Percentiles rank a stretch among this genome's conserved stretches.
These are phyloP conservation scores for Aspergillus leporis DNA, from an alignment of 495 filamentous ascomycete species.

Conservation along the genomic window DNA sequence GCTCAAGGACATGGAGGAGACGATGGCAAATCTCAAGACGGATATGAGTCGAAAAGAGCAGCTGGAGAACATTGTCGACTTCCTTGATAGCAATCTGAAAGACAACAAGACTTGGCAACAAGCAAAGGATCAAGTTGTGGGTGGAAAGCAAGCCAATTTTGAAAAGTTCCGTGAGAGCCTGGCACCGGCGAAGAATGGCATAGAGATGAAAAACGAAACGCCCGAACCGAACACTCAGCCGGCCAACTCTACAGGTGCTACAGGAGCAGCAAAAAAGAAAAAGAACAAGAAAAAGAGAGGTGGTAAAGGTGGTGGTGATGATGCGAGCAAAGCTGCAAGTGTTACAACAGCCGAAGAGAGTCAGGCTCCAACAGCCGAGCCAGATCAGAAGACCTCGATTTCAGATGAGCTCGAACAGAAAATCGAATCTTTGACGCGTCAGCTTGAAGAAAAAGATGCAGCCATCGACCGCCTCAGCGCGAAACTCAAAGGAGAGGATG, in stretches of 20 bases:
- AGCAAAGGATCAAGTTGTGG: conserved; percentile 33
- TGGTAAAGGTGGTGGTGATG: conserved; percentile 48
- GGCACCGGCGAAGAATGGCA: conserved; percentile 17
- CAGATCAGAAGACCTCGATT: conserved; percentile 25
- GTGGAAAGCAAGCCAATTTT: conserved; percentile 36
- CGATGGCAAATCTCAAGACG: conserved; percentile 42
- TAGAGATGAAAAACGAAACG: conserved; percentile 13
- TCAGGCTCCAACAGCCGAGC: conserved; percentile 22
- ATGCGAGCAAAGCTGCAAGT: conserved; percentile 37
- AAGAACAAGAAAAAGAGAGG: conserved; percentile 92
- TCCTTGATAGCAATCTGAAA: conserved; percentile 38
- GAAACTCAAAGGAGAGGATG: conserved; percentile 75
- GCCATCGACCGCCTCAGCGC: conserved; percentile 65
- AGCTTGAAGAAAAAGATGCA: conserved; percentile 69
- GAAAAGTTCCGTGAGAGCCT: conserved; percentile 39
- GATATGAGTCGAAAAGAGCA: conserved; percentile 41
- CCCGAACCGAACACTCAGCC: conserved; percentile 21
- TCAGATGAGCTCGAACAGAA: conserved; percentile 50
- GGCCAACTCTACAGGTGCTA: conserved; percentile 22
- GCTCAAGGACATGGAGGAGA: conserved; percentile 48
- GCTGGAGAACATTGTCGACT: conserved; percentile 38
- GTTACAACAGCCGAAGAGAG: conserved; percentile 19
- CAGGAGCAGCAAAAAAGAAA: conserved; percentile 58
- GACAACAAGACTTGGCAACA: conserved; percentile 38
- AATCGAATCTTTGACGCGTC: conserved; percentile 56